Evolutionary conservation across 2,329 filamentous ascomycete genomes (phyloP), one percentile per base, ranked within the genome.

Genomic region (Alternaria brassicae): DNA sequence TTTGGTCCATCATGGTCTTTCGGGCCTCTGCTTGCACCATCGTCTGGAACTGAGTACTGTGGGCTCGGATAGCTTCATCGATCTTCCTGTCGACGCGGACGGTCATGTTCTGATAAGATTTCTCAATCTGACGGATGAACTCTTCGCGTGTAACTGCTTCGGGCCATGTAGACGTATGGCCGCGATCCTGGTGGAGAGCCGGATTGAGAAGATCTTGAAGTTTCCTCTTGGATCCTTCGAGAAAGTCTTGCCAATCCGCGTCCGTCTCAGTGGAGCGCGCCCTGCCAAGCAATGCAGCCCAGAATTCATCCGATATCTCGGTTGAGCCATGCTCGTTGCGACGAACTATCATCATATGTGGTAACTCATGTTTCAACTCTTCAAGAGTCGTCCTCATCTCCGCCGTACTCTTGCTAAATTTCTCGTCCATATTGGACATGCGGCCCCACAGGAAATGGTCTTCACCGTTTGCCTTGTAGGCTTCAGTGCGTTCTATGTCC

Each of bases 231-330:
- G 34, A 37, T 17, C 34, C n/a, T 37, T 37, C 34, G 7, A 37
- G 34, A 37, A 17, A 37, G 7, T 37, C 34, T 9, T 19, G 34
- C 57, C 85, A 88, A 4, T 79, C 36, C 58, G 77, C 1, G 77
- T 74, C 39, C 80, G 66, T 50, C 4, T 61, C 68, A 19, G 86
- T 84, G 1, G 78, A 73, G 19, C 78, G 78, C 47, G 90, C 83
- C 56, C 84, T 81, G 53, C 84, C 83, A 23, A 82, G 80, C 8
- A 92, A 73, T 0, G 88, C 89, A 56, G 86, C 81, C 85, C 87
- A 92, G 60, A 92, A 90, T 3, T 87, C 83, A 23, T 85, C 81
- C 0, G 84, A 78, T 15, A 91, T 84, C 21, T 84, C 77, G 0
- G 80, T 75, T 9, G 83, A 81, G 13, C 88, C 88, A 28, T 84